Percentiles rank a stretch among this genome's conserved stretches.
Conservation (phyloP, 768 basidiomycete genomes). For the Serpula lacrymans region DNA sequence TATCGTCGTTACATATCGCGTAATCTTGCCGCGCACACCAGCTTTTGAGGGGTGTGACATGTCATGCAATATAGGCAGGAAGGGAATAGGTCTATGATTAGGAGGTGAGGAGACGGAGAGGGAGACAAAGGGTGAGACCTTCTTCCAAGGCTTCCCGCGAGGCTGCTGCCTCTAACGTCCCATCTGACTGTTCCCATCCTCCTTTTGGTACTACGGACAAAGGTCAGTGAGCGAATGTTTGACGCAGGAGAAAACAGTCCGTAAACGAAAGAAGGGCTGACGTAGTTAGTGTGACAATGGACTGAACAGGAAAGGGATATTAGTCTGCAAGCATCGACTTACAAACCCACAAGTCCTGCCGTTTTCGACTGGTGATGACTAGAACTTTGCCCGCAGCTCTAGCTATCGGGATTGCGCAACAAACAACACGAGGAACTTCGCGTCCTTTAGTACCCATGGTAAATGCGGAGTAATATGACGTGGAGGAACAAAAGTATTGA, state of each 20-base stretch:
- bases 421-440: slow-evolving; percentile 78
- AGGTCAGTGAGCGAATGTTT: not conserved
- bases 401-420: slow-evolving; percentile 85
- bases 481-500: not conserved
- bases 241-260: slow-evolving; percentile 5
- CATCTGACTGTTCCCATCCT: slow-evolving; percentile 84
- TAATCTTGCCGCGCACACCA: slow-evolving; percentile 84
- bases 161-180: slow-evolving; percentile 80
- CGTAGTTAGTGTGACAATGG: slow-evolving; percentile 2
- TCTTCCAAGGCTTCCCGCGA: slow-evolving; percentile 92
- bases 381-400: slow-evolving; percentile 73
- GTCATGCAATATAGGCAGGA: slow-evolving; percentile 24
- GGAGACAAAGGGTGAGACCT: slow-evolving; percentile 87
- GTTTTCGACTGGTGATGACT: slow-evolving; percentile 81
- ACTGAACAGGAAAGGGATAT: slow-evolving; percentile 10
- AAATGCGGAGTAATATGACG: slow-evolving; percentile 4
- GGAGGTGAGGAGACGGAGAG: slow-evolving; percentile 69
- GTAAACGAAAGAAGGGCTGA: slow-evolving; percentile 7
- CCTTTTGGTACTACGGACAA: slow-evolving; percentile 77
- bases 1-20: slow-evolving; percentile 81
- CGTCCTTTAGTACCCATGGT: slow-evolving; percentile 68
- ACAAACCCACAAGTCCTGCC: slow-evolving; percentile 84
- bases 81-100: slow-evolving; percentile 53
- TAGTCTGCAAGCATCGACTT: slow-evolving; percentile 40
- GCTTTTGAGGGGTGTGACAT: slow-evolving; percentile 46